Base-by-base conservation (phyloP, 225 moss, liverwort and hornwort species). In the Pseudisothecium myosuroides region DNA sequence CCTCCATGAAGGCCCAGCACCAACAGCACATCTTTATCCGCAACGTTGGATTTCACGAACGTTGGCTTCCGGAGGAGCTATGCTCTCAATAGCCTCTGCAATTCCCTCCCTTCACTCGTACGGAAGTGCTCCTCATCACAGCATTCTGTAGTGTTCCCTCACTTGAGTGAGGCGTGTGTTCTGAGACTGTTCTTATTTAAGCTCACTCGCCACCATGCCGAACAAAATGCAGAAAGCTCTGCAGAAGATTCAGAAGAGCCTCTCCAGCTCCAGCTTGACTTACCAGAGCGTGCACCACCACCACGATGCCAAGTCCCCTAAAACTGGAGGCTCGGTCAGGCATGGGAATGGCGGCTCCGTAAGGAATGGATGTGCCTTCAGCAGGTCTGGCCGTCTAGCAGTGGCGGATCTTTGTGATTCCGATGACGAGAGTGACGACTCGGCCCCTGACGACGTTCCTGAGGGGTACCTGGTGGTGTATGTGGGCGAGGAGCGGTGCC, bases 21-120 rank as follows among this genome's bases (percentile, higher is more conserved):
- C 94, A 94, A 81, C 94, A 93, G 71, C 91, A 94, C 41, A 93
- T 94, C 63, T 94, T 94, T 37, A 91, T 94, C 62, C 94, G 92
- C 89, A 94, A 94, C 92, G 89, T 94, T 63, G 94, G 92, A 56
- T 94, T 94, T 63, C 92, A 94, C 90, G 92, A 94, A 90, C 92
- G 79, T 82, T 87, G 91, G 94, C 91, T 93, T 63, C 87, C 87
- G 86, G 89, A 87, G 27, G 89, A 90, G 87, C 91, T 58, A 94
- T 94, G 91, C 91, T 89, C 81, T 76, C 71, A 91, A 81, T 94
- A 94, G 90, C 81, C 83, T 81, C 49, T 24, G 67, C 82, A 43
- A 87, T 85, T 77, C 85, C 82, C 90, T 92, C 89, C 92, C 88
- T 45, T 83, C 82, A 36, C 88, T 92, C 83, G 87, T 85, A 77